A percentile compares a stretch with the other conserved stretches of the same genome.
These are phyloP conservation scores for Saitozyma podzolica DNA, from an alignment of 768 basidiomycete species.

Conservation along the genomic window DNA sequence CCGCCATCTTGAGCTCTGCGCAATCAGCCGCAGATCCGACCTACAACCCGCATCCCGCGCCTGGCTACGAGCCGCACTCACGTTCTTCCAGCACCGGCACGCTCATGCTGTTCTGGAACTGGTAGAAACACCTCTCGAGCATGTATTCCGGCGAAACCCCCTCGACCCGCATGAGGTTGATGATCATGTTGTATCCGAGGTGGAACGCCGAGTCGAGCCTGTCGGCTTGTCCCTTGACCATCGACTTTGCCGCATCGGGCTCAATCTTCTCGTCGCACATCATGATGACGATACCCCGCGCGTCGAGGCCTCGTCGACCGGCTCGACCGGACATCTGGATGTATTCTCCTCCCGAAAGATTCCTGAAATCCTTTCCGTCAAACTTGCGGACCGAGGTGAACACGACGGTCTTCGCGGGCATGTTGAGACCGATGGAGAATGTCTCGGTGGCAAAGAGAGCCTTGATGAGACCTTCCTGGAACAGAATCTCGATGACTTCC, in stretches of 20 bases:
- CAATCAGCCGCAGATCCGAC: slow-evolving; percentile 9
- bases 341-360: slow-evolving; percentile 81
- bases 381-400: slow-evolving; percentile 95
- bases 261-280: slow-evolving; percentile 99
- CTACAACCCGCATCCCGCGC: neutral
- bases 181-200: slow-evolving; percentile 97
- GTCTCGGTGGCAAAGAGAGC: slow-evolving; percentile 98
- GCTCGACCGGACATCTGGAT: slow-evolving; percentile 99
- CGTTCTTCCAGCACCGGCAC: slow-evolving; percentile 70
- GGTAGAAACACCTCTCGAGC: slow-evolving; percentile 96
- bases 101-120: slow-evolving; percentile 93
- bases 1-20: slow-evolving; percentile 72
- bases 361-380: slow-evolving; percentile 91
- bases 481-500: slow-evolving; percentile 97
- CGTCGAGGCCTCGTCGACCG: slow-evolving; percentile 92
- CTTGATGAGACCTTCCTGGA: slow-evolving; percentile 97
- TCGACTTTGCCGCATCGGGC: slow-evolving; percentile 82
- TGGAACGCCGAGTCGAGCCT: slow-evolving; percentile 97
- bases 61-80: slow-evolving; percentile 53
- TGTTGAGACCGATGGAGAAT: slow-evolving; percentile 67
- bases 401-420: slow-evolving; percentile 99
- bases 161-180: slow-evolving; percentile 98
- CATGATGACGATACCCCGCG: slow-evolving; percentile 99
- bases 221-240: slow-evolving; percentile 98
- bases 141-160: slow-evolving; percentile 97